Evolutionary conservation across 176 grass and related monocot species (phyloP), one percentile per base, ranked within the genome.

Genomic region (Oryza brachyantha): DNA sequence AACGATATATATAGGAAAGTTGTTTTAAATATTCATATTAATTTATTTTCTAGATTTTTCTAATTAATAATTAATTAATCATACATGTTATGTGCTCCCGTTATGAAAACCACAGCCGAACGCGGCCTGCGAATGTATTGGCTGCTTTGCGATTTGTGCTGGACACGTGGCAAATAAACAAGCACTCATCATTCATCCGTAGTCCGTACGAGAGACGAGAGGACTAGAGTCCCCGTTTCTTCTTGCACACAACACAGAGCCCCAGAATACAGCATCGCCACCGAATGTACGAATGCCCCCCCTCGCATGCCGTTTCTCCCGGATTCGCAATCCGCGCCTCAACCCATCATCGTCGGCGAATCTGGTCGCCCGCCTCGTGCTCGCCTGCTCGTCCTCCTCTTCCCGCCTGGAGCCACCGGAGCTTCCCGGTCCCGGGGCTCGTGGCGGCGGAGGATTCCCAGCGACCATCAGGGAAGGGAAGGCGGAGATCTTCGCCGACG

Each of bases 401-500:
- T 61, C 11, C 32, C 9, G 28, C 14, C 67, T 41, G 28, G 68
- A 60, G 34, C 39, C 12, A 0, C n/a, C 43, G 21, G 41, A 27
- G 45, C 16, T 19, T 36, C 14, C 67, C 57, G 35, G 68, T 36
- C 14, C 67, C 57, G 35, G 68, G 37, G 27, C 39, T 19, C 0
- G 41, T 22, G 45, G 36, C 24, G 13, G 1, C 22, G 45, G 19
- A 24, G 32, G 35, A 5, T 24, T 4, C 21, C 58, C 25, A 19
- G 41, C 45, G 7, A 73, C 48, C 41, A 75, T 86, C 34, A 86
- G 76, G 75, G 88, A 90, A 86, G 88, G 84, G 29, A 57, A 61
- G 27, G 88, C 64, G n/a, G 84, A 90, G 64, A 90, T 90, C 43
- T 74, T 90, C 24, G 8, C 42, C 21, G 75, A 83, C 48, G 61